Conservation (phyloP, 2,329 filamentous ascomycete genomes). For the Albifimbria verrucaria region DNA sequence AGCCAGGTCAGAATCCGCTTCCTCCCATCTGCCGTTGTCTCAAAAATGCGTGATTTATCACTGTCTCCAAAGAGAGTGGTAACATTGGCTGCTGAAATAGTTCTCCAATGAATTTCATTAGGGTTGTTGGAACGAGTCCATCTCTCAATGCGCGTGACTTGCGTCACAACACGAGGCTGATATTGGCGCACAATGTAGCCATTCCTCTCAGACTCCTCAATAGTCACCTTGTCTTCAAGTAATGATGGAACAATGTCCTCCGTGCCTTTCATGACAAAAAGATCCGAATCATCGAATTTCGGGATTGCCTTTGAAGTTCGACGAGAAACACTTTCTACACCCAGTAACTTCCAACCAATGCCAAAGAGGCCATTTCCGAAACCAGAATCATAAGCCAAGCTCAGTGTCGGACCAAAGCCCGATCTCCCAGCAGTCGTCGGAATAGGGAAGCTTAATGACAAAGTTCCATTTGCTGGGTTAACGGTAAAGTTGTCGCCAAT, state of each 20-base stretch:
- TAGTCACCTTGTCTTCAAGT: not conserved
- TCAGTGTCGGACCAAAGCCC: not conserved
- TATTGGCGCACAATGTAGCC: not conserved
- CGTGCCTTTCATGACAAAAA: not conserved
- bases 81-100: not conserved
- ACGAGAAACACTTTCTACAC: not conserved
- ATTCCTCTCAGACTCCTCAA: not conserved
- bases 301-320: not conserved
- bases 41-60: not conserved
- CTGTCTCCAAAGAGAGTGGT: not conserved
- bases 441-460: not conserved
- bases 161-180: not conserved
- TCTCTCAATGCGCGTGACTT: not conserved
- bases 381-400: not conserved
- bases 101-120: not conserved
- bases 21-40: not conserved
- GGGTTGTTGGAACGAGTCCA: not conserved
- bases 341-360: not conserved
- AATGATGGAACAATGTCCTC: not conserved
- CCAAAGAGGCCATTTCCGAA: not conserved
- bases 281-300: not conserved
- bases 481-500: not conserved
- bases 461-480: not conserved
- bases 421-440: not conserved
- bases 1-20: not conserved